These are phyloP conservation scores for Fusarium haematococcum DNA, from an alignment of 2,329 filamentous ascomycete genomes.

Conservation along the genomic window DNA sequence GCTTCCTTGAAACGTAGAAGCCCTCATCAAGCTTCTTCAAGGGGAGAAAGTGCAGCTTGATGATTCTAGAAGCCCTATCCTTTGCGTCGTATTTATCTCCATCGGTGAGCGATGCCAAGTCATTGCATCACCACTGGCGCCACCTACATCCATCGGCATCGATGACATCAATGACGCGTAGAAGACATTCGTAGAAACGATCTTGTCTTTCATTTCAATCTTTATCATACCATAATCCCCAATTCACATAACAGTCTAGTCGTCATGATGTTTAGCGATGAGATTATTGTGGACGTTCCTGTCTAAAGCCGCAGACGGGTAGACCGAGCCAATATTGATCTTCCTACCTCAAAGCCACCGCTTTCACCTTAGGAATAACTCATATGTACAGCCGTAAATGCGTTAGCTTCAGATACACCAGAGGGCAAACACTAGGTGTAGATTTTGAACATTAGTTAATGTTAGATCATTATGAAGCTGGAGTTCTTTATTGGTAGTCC, in stretches of 20 bases:
- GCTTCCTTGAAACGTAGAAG: neutral
- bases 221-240: neutral
- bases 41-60: neutral
- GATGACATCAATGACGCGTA: slow-evolving; percentile 1
- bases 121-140: neutral
- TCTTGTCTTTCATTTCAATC: neutral
- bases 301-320: neutral
- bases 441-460: too few relatives aligned
- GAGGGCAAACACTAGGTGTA: neutral
- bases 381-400: neutral
- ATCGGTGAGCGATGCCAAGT: neutral
- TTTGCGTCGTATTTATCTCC: neutral
- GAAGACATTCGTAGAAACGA: neutral
- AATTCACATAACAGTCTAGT: neutral
- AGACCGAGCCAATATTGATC: neutral
- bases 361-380: neutral
- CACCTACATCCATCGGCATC: neutral
- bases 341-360: neutral
- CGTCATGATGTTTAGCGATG: neutral
- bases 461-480: too few relatives aligned
- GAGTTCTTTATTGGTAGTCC: neutral
- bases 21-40: neutral
- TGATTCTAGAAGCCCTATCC: neutral
- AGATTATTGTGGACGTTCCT: neutral
- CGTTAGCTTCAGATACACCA: neutral